A percentile compares a stretch with the other conserved stretches of the same genome.
Evolutionary conservation across 2,329 filamentous ascomycete species (phyloP).

Genomic region (Monilinia fructicola): DNA sequence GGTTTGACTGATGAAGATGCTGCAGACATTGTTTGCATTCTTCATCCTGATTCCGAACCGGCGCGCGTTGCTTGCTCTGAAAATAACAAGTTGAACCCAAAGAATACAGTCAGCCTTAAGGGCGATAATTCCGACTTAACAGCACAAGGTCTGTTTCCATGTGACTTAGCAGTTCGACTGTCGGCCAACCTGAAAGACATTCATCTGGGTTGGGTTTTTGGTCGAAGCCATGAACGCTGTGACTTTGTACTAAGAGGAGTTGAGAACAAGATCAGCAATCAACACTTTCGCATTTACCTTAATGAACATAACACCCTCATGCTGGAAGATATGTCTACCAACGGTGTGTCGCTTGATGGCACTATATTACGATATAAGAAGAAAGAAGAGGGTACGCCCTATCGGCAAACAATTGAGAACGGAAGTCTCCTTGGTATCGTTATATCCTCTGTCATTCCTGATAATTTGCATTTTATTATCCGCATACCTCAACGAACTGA

Average conservation of each 20-base stretch:
- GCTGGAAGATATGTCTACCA: slow-evolving; percentile 93
- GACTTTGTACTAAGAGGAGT: slow-evolving; percentile 69
- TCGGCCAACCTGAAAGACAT: slow-evolving; percentile 71
- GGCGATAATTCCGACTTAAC: slow-evolving; percentile 35
- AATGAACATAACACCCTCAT: slow-evolving; percentile 85
- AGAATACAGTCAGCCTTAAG: slow-evolving; percentile 61
- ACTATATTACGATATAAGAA: slow-evolving; percentile 59
- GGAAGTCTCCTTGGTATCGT: slow-evolving; percentile 39
- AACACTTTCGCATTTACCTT: slow-evolving; percentile 93
- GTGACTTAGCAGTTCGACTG: slow-evolving; percentile 76
- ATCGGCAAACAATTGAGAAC: slow-evolving; percentile 39
- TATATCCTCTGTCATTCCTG: slow-evolving; percentile 46
- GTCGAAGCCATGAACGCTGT: slow-evolving; percentile 68
- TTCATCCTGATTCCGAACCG: slow-evolving; percentile 73
- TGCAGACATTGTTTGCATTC: slow-evolving; percentile 83
- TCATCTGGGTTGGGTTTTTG: slow-evolving; percentile 77
- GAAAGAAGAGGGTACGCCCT: slow-evolving; percentile 45
- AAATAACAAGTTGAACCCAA: slow-evolving; percentile 51
- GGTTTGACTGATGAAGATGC: slow-evolving; percentile 80
- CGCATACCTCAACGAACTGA: slow-evolving; percentile 77
- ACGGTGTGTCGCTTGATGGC: slow-evolving; percentile 85
- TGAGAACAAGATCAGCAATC: slow-evolving; percentile 80
- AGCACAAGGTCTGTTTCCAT: slow-evolving; percentile 32
- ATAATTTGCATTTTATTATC: slow-evolving; percentile 75
- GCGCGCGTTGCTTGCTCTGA: slow-evolving; percentile 65